Conservation (phyloP, 2,329 filamentous ascomycete species). For the Colletotrichum chlorophyti region DNA sequence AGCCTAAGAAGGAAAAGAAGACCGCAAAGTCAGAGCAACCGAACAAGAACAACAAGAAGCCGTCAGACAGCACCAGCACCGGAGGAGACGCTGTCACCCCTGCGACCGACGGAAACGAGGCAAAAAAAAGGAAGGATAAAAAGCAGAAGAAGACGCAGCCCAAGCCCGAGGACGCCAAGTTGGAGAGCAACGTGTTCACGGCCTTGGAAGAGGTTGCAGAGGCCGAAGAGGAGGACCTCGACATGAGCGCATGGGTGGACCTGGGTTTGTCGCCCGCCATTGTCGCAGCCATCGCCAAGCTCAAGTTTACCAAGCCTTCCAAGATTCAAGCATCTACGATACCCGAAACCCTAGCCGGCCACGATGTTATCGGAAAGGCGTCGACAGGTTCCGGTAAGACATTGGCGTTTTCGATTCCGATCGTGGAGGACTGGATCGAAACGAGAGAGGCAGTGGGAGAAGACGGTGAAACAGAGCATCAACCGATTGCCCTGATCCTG, state of each 20-base stretch:
- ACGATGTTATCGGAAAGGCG: slow-evolving; percentile 94
- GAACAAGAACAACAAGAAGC: slow-evolving; percentile 32
- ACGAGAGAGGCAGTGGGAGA: slow-evolving; percentile 32
- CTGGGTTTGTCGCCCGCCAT: slow-evolving; percentile 76
- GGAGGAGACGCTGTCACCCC: not conserved
- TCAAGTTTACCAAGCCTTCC: slow-evolving; percentile 84
- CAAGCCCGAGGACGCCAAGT: slow-evolving; percentile 45
- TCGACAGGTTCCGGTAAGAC: slow-evolving; percentile 97
- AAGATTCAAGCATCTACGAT: slow-evolving; percentile 82
- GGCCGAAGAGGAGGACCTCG: slow-evolving; percentile 67
- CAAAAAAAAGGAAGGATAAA: slow-evolving; percentile 35
- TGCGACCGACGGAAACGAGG: slow-evolving; percentile 28
- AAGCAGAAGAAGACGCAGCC: slow-evolving; percentile 39
- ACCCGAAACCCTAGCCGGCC: slow-evolving; percentile 80
- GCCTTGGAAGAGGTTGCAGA: slow-evolving; percentile 62
- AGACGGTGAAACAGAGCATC: slow-evolving; percentile 38
- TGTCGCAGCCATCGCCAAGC: slow-evolving; percentile 75
- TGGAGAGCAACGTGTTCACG: slow-evolving; percentile 59
- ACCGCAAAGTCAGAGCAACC: slow-evolving; percentile 40
- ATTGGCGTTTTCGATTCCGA: slow-evolving; percentile 91
- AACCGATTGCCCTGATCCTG: slow-evolving; percentile 79
- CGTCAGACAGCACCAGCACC: not conserved
- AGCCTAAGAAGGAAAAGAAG: slow-evolving; percentile 35
- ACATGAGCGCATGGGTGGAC: slow-evolving; percentile 80
- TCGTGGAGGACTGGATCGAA: slow-evolving; percentile 82